phyloP scores from a whole-genome alignment of 2,329 filamentous ascomycete genomes.

The Orbilia brochopaga region DNA sequence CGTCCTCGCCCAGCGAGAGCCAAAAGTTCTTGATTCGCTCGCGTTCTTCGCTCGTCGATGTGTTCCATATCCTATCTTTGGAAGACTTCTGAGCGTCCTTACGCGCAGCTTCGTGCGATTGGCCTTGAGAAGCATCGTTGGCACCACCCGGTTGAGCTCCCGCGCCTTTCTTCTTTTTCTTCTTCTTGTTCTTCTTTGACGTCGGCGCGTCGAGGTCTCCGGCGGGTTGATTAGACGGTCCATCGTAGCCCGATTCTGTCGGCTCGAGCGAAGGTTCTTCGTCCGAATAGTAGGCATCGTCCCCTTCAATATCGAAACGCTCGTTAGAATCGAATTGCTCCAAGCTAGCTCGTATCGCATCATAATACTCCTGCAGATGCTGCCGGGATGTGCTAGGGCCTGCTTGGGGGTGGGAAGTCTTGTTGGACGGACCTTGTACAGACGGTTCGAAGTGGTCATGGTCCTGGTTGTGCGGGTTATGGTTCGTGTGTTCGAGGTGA shows the following conservation, averaged over 20 bases:
- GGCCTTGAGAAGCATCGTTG: constrained; percentile 20
- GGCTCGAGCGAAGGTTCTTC: constrained; percentile 41
- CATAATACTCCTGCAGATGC: constrained; percentile 51
- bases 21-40: constrained; percentile 98
- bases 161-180: constrained; percentile 60
- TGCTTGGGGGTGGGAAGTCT: constrained; percentile 50
- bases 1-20: constrained; percentile 90
- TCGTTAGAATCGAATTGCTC: constrained; percentile 52
- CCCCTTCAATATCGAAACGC: constrained; percentile 50
- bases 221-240: constrained; percentile 29
- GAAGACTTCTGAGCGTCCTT: constrained; percentile 55
- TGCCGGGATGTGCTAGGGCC: constrained; percentile 50
- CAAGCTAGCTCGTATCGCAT: constrained; percentile 51
- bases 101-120: constrained; percentile 43
- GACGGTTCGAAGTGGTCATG: constrained; percentile 50
- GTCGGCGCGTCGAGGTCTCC: constrained; percentile 30
- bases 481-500: constrained; percentile 42
- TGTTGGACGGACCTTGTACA: constrained; percentile 51
- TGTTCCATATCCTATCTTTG: constrained; percentile 96
- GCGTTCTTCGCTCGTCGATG: constrained; percentile 88
- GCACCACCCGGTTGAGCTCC: constrained; percentile 51
- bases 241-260: constrained; percentile 40
- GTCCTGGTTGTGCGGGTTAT: constrained; percentile 16
- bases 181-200: constrained; percentile 73
- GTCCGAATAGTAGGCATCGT: constrained; percentile 47